Conservation (phyloP, 805 yeast species). For the Cyberlindnera mycetangii region DNA sequence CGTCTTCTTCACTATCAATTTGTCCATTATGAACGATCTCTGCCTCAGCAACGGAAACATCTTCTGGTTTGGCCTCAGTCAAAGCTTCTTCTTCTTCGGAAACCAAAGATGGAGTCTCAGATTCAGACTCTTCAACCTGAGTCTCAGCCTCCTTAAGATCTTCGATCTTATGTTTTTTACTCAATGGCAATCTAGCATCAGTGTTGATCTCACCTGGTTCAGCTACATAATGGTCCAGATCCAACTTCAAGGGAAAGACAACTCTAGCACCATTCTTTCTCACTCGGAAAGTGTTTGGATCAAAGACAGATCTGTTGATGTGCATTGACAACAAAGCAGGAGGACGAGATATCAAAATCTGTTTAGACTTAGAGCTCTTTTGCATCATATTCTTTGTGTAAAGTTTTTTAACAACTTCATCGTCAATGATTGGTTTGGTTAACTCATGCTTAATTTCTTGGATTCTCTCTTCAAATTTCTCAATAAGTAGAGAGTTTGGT, state of each 20-base stretch:
- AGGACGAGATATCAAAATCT: conserved; percentile 72
- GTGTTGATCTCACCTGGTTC: conserved; percentile 66
- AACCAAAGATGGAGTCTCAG: conserved; percentile 4
- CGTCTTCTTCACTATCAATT: conserved; percentile 5
- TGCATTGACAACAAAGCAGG: conserved; percentile 84
- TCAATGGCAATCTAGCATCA: conserved; percentile 77
- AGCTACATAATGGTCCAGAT: conserved; percentile 67
- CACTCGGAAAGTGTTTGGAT: conserved; percentile 77
- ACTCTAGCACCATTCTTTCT: conserved; percentile 83
- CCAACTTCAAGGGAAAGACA: conserved; percentile 66
- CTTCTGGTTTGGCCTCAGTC: conserved; percentile 1
- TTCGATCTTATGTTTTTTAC: conserved; percentile 38
- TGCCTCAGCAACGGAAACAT: neutral
- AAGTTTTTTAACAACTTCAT: conserved; percentile 69
- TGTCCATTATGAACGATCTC: neutral
- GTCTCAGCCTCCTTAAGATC: neutral
- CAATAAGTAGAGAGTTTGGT: conserved; percentile 18
- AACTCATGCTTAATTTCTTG: conserved; percentile 51
- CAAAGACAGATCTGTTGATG: conserved; percentile 91
- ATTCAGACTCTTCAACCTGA: conserved; percentile 6
- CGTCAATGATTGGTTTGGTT: conserved; percentile 66
- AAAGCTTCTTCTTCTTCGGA: conserved; percentile 11
- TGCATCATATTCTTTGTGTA: conserved; percentile 73
- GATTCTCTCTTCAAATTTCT: conserved; percentile 43
- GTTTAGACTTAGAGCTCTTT: conserved; percentile 80